Percentiles rank a stretch among this genome's conserved stretches.
These are phyloP conservation scores for Dicorynia guianensis DNA, from an alignment of 306 rosid genomes.

Conservation along the genomic window DNA sequence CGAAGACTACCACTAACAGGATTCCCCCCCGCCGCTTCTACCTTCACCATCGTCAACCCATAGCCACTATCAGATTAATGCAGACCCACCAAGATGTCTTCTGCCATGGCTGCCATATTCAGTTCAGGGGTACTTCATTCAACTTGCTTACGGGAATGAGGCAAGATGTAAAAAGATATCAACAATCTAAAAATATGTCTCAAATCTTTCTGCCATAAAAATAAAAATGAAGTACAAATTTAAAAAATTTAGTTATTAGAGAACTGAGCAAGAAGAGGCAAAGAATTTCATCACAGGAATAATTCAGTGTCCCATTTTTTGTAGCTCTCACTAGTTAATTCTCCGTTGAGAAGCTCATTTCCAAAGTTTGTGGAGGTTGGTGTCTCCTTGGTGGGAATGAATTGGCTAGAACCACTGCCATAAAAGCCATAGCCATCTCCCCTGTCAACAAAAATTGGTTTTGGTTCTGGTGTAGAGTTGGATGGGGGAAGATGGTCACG, in stretches of 20 bases:
- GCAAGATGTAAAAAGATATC: too few species aligned
- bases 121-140: conserved; percentile 68
- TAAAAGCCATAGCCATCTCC: conserved; percentile 68
- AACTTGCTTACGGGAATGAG: conserved; percentile 84
- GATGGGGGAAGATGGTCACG: too few species aligned
- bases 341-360: conserved; percentile 50
- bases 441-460: conserved; percentile 37
- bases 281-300: too few species aligned
- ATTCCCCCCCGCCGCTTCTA: neutral
- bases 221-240: too few species aligned
- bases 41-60: neutral
- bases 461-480: conserved; percentile 49
- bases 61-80: neutral
- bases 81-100: neutral
- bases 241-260: too few species aligned
- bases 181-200: too few species aligned
- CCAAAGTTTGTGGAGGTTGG: conserved; percentile 50
- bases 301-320: too few species aligned
- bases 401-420: conserved; percentile 41
- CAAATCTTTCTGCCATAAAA: too few species aligned
- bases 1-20: neutral
- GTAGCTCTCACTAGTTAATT: conserved; percentile 38
- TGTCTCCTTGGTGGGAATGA: conserved; percentile 40
- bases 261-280: too few species aligned
- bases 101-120: conserved; percentile 11